Evolutionary conservation across 768 basidiomycete species (phyloP).

Genomic region (Leccinum barrowsii): DNA sequence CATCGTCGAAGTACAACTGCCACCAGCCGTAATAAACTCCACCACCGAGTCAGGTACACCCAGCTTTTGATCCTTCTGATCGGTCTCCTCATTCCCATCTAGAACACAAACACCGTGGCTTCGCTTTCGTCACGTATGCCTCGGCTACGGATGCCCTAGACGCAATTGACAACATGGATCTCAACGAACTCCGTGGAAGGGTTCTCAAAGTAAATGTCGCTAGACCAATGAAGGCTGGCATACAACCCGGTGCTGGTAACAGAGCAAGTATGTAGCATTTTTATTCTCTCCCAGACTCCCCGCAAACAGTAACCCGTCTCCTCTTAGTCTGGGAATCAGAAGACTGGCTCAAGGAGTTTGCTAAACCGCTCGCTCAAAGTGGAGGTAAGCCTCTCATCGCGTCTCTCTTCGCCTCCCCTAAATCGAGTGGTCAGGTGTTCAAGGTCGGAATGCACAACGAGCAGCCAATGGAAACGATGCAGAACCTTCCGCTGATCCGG

Average conservation of each 20-base stretch:
- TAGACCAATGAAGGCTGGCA: slow-evolving; percentile 69
- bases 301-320: not conserved
- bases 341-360: slow-evolving; percentile 84
- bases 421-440: slow-evolving; percentile 41
- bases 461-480: slow-evolving; percentile 14
- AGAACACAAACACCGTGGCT: slow-evolving; percentile 88
- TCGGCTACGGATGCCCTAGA: slow-evolving; percentile 85
- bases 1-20: slow-evolving; percentile 88
- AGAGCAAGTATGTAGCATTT: slow-evolving; percentile 59
- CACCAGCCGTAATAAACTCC: slow-evolving; percentile 71
- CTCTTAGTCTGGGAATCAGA: slow-evolving; percentile 90
- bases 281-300: slow-evolving; percentile 1
- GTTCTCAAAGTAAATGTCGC: slow-evolving; percentile 84
- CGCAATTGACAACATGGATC: slow-evolving; percentile 98
- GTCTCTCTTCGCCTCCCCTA: slow-evolving; percentile 1
- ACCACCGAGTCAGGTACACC: slow-evolving; percentile 53
- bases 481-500: slow-evolving; percentile 29
- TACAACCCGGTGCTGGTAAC: slow-evolving; percentile 62
- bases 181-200: slow-evolving; percentile 80
- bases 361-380: slow-evolving; percentile 71
- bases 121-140: slow-evolving; percentile 87
- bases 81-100: not conserved
- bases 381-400: slow-evolving; percentile 49
- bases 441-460: slow-evolving; percentile 43
- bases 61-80: slow-evolving; percentile 1